Conservation (phyloP, 1,284 basidiomycete genomes). For the Boletellus deceptivus region DNA sequence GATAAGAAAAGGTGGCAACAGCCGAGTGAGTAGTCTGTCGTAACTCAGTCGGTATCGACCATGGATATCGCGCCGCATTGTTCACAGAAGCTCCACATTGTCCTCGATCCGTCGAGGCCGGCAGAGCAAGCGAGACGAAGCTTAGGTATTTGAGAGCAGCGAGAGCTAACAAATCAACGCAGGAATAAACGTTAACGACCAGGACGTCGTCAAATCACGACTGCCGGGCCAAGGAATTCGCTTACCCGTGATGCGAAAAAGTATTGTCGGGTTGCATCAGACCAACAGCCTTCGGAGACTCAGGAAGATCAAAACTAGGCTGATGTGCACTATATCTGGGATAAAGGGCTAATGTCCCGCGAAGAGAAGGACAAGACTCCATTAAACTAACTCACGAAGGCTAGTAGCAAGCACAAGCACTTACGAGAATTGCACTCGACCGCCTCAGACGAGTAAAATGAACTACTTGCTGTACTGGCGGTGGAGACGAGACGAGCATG, state of each 20-base stretch:
- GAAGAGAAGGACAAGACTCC: not conserved
- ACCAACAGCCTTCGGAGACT: slow-evolving; percentile 49
- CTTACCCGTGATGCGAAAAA: slow-evolving; percentile 73
- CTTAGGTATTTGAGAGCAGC: slow-evolving; percentile 77
- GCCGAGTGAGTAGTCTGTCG: slow-evolving; percentile 4
- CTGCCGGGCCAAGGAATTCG: slow-evolving; percentile 13
- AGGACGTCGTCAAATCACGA: slow-evolving; percentile 11
- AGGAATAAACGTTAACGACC: slow-evolving; percentile 1
- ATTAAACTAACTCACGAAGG: not conserved
- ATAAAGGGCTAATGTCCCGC: slow-evolving; percentile 45
- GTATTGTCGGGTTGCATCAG: slow-evolving; percentile 64
- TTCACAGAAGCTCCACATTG: slow-evolving; percentile 86
- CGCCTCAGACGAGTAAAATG: slow-evolving; percentile 43
- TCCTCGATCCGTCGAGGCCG: slow-evolving; percentile 57
- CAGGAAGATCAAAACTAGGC: slow-evolving; percentile 44
- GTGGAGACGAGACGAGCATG: slow-evolving; percentile 68
- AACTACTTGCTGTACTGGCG: slow-evolving; percentile 52
- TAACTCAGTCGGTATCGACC: slow-evolving; percentile 65
- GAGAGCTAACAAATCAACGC: slow-evolving; percentile 41
- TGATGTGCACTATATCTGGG: slow-evolving; percentile 66
- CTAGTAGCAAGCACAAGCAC: slow-evolving; percentile 11
- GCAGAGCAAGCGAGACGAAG: slow-evolving; percentile 64
- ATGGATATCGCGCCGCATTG: slow-evolving; percentile 84
- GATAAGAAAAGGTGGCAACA: slow-evolving; percentile 27
- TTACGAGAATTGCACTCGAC: slow-evolving; percentile 38